Evolutionary conservation across 371 early-diverging fungal species (phyloP).

Genomic region (Caulochytrium protostelioides): DNA sequence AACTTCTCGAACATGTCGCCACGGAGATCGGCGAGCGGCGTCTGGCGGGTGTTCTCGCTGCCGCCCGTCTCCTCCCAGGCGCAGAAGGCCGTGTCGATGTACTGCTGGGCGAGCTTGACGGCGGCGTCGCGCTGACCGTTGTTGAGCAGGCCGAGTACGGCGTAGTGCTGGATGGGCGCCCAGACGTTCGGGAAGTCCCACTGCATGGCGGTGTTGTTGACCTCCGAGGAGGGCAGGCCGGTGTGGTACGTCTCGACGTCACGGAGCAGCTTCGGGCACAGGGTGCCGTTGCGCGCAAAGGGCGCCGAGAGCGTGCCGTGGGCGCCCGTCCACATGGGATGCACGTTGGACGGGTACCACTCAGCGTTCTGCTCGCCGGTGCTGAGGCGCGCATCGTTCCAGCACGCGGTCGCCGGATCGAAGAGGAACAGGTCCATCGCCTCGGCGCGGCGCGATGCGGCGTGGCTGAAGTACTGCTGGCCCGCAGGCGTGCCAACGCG

Average conservation of each 20-base stretch:
- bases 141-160: background rate
- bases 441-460: conserved; percentile 15
- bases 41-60: conserved; percentile 8
- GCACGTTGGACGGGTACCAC: conserved; percentile 19
- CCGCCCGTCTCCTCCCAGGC: conserved; percentile 52
- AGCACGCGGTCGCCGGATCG: conserved; percentile 18
- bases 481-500: conserved; percentile 7
- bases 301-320: background rate
- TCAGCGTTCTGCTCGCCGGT: too few species aligned
- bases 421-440: conserved; percentile 29
- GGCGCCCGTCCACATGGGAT: conserved; percentile 28
- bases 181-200: conserved; percentile 82
- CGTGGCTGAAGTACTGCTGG: conserved; percentile 14
- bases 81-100: conserved; percentile 38
- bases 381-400: too few species aligned
- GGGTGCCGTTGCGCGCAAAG: background rate
- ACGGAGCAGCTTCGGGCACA: background rate
- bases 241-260: conserved; percentile 19
- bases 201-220: conserved; percentile 40
- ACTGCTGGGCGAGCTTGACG: conserved; percentile 35
- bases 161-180: conserved; percentile 22
- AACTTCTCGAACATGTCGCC: conserved; percentile 69
- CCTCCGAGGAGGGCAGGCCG: conserved; percentile 40
- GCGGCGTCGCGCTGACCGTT: conserved; percentile 10
- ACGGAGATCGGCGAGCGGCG: too few species aligned